Conservation (phyloP, 1,284 basidiomycete genomes). For the Clitocybe nebularis region DNA sequence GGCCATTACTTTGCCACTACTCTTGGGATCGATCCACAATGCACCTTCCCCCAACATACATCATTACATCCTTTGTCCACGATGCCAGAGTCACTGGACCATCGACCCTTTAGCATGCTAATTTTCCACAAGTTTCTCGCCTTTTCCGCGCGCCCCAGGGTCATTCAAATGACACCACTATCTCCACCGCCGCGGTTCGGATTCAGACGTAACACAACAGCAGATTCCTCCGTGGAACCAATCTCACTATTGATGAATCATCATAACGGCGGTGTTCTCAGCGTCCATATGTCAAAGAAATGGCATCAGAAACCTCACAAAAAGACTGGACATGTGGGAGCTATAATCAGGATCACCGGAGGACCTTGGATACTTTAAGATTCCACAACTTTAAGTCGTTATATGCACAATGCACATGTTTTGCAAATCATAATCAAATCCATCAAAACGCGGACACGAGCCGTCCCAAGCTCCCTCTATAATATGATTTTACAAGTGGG, state of each 20-base stretch:
- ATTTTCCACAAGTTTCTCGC: neutral
- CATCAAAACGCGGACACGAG: no score
- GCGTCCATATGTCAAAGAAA: constrained; percentile 20
- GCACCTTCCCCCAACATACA: neutral
- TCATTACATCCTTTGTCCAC: neutral
- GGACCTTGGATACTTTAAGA: neutral
- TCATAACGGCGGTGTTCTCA: constrained; percentile 21
- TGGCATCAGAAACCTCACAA: constrained; percentile 21
- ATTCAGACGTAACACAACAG: constrained; percentile 19
- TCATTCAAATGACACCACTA: constrained; percentile 14
- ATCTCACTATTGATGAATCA: constrained; percentile 14
- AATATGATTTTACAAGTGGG: no score
- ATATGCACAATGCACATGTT: constrained; percentile 8
- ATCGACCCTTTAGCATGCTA: neutral
- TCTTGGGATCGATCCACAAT: neutral
- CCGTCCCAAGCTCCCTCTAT: no score
- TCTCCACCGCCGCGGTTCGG: constrained; percentile 33
- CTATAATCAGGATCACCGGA: constrained; percentile 6
- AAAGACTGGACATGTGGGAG: constrained; percentile 25
- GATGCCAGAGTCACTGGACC: neutral
- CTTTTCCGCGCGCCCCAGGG: constrained; percentile 2
- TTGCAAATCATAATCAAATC: no score
- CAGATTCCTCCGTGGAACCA: constrained; percentile 25
- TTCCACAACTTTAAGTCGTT: neutral
- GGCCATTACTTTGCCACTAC: neutral